A percentile compares a stretch with the other conserved stretches of the same genome.
Evolutionary conservation across 208 protist species (phyloP).

Genomic region (Trichomonas gallinae): DNA sequence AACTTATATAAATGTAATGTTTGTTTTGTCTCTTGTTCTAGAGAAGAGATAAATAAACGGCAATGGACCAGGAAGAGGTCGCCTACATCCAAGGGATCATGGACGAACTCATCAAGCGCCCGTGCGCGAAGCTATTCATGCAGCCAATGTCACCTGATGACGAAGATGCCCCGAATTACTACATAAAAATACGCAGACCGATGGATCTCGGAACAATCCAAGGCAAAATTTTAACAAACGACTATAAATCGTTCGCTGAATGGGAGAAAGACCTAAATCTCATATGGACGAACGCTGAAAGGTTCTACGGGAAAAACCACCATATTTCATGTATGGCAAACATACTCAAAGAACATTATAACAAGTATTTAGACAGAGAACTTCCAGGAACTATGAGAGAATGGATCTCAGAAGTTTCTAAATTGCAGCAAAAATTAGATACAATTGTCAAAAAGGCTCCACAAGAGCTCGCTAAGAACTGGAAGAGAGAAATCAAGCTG

Average conservation of each 20-base stretch:
- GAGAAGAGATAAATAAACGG: too few relatives aligned
- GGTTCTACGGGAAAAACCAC: background rate
- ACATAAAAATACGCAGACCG: background rate
- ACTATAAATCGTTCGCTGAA: background rate
- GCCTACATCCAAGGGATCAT: background rate
- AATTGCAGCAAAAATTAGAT: too few relatives aligned
- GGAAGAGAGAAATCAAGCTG: too few relatives aligned
- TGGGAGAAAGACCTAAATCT: background rate
- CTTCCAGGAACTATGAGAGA: background rate
- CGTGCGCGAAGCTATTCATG: background rate
- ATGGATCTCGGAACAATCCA: background rate
- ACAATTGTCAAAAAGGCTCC: too few relatives aligned
- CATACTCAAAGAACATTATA: background rate
- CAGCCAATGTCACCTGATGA: background rate
- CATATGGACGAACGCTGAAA: background rate
- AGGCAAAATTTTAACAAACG: background rate
- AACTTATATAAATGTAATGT: too few relatives aligned
- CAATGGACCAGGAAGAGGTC: background rate
- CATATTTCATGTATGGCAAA: background rate
- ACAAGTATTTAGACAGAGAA: background rate
- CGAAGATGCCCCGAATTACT: background rate
- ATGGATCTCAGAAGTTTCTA: background rate
- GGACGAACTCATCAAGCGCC: background rate
- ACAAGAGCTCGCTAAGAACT: too few relatives aligned
- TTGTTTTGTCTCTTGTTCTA: too few relatives aligned